Evolutionary conservation across 129 eudicot species (phyloP), one percentile per base, ranked within the genome.

Genomic region (Centella asiatica): DNA sequence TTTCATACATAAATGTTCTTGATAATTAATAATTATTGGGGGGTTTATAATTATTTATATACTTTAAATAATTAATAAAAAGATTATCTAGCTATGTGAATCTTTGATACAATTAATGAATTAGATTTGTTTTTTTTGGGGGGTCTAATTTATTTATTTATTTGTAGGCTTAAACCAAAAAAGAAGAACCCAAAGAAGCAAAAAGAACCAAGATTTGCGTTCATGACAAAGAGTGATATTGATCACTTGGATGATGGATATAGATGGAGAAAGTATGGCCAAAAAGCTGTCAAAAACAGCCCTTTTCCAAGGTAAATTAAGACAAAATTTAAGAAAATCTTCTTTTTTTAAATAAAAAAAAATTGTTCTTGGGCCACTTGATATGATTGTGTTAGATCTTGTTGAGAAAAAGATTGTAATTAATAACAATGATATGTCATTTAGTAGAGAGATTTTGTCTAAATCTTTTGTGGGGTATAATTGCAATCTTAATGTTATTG

Each of bases 261-360:
- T 71, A 77, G 97, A 78, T 90, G 97, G 97, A 81, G 97, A 67
- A 90, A 90, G 79, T 90, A 90, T 72, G 98, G 98, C 80, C 98
- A 90, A 58, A 90, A 90, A 74, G 98, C 98, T 54, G 98, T 90
- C 37, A 90, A 90, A 77, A 87, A 90, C 72, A 90, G 98, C 95
- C 95, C 98, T 55, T 90, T 84, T 73, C 98, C 98, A 44, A 84
- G 98, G 98, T 87, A 75, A 13, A 23, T 23, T 22, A 0, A 24
- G 15, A 50, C 29, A 50, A 0, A 54, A 8, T 4, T 5, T 5
- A 12, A 50, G 0, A 22, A 12, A 13, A 11, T 0, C 15, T 42
- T 42, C 47, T n/a, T 2, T 2, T 42, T 42, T 42, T 42, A n/a
- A n/a, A n/a, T n/a, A n/a, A n/a, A n/a, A n/a, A n/a, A n/a, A n/a